Base-by-base conservation (phyloP, 305 asterid genomes). In the Fraxinus latifolia region DNA sequence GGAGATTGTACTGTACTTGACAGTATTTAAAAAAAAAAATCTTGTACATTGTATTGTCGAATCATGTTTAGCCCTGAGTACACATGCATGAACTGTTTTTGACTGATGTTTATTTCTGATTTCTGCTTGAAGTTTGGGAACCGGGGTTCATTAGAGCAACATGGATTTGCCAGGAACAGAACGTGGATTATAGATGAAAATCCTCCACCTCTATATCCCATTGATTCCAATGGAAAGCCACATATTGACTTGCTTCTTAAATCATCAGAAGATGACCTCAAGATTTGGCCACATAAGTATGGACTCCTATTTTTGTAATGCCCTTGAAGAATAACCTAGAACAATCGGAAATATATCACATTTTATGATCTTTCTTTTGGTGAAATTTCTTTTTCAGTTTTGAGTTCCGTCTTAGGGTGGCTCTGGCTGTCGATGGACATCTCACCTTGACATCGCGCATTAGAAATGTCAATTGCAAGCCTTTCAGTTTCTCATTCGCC, bases 401-500 rank as follows among this genome's bases (percentile, higher is more conserved):
- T 77, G 96, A 94, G 50, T 86, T 94, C 60, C 92, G 95, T 58
- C 85, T 94, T 81, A 87, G 96, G 87, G 93, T 93, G 83, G 75
- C 87, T 82, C 83, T 94, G 85, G 86, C 83, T 21, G 82, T 68
- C 60, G 94, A 91, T 65, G 98, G 98, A 71, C 72, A 81, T 67
- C 93, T 94, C 32, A 84, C 72, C 82, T 80, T 94, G 88, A 84
- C 84, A 82, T 89, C 98, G 21, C 94, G 97, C 27, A 80, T 94
- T 68, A 89, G 97, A 80, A 94, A 92, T 81, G 83, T 92, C 79
- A 90, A 93, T 36, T 34, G 88, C 92, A 95, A 94, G 95, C 96
- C 96, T 1, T 95, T 94, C 78, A 90, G 96, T 60, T 95, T 95
- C 93, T 86, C 97, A n/a, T 83, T 95, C 32, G 94, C 97, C 65